Evolutionary conservation across 2,329 filamentous ascomycete genomes (phyloP), one percentile per base, ranked within the genome.

Genomic region (Verticillium zaregamsianum): DNA sequence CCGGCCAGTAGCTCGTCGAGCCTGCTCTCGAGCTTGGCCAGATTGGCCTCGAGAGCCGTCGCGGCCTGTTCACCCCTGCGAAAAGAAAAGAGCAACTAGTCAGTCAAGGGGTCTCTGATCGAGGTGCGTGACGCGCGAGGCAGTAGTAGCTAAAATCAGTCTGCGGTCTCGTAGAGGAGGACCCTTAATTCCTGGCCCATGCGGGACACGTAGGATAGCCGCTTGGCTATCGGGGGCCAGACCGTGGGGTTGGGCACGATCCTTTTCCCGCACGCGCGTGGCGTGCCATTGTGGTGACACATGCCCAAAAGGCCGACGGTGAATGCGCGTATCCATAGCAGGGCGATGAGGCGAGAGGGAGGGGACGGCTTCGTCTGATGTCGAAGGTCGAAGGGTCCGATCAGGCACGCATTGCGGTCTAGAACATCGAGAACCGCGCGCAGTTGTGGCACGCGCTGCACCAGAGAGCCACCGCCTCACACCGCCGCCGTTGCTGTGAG

Each of bases 51-150:
- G 20, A 87, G 78, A 33, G 77, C 77, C 12, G 79, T 69, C 52
- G 84, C 84, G 4, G 83, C 75, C 66, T 83, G 79, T 64, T 87
- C 84, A 66, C 84, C 84, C 67, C 82, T 85, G 23, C 14, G 12
- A 32, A 55, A 33, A 55, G 45, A 9, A 49, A 23, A 23, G 9
- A 49, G 9, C 3, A 11, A 23, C 45, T 49, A 23, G 45, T 49
- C 45, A 49, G 45, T 49, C 20, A 23, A 9, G 20, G 20, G 45
- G 45, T 49, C 45, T 49, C 23, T 23, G 45, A 49, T 8, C 20
- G 20, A 49, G 20, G 8, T 15, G 20, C n/a, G 8, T 49, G 45
- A 49, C 45, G n/a, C 45, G 12, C 20, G 45, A 23, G 45, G 45
- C 17, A 25, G 20, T 14, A n/a, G 20, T 23, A n/a, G 17, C 17